phyloP scores from a whole-genome alignment of 805 yeast species.

The Kodamaea restingae region DNA sequence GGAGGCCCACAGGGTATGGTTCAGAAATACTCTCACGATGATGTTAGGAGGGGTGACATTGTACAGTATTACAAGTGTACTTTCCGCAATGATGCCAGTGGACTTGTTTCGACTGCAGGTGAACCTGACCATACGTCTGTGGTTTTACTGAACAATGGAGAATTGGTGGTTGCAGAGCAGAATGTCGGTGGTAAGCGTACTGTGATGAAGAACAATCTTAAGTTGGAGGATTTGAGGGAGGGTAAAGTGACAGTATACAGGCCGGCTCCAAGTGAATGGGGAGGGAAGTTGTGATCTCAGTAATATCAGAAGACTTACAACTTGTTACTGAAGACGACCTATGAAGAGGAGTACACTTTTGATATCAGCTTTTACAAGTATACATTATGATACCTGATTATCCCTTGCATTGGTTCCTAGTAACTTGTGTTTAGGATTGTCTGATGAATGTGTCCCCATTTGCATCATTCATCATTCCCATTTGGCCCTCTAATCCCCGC shows the following conservation, averaged over 20 bases:
- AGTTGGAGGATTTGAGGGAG: slow-evolving; percentile 31
- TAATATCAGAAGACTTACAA: too few species aligned
- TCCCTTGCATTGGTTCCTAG: too few species aligned
- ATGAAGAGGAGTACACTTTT: not conserved
- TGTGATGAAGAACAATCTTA: slow-evolving; percentile 39
- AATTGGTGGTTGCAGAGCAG: slow-evolving; percentile 44
- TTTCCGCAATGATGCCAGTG: slow-evolving; percentile 33
- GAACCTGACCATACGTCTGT: slow-evolving; percentile 52
- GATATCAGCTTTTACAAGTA: not conserved
- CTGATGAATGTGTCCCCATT: too few species aligned
- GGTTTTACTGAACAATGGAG: slow-evolving; percentile 26
- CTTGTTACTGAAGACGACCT: too few species aligned
- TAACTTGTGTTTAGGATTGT: too few species aligned
- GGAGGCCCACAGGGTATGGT: slow-evolving; percentile 16
- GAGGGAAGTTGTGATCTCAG: slow-evolving; percentile 16
- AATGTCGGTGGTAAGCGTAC: slow-evolving; percentile 42
- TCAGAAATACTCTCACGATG: slow-evolving; percentile 28
- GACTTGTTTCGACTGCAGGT: slow-evolving; percentile 40
- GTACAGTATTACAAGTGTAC: slow-evolving; percentile 44
- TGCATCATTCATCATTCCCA: too few species aligned
- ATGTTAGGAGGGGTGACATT: slow-evolving; percentile 52
- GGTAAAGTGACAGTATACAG: slow-evolving; percentile 47
- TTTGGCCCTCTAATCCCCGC: too few species aligned
- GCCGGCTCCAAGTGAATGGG: slow-evolving; percentile 47
- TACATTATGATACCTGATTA: too few species aligned